Conservation (phyloP, 2,329 filamentous ascomycete species). For the Cordyceps militaris region DNA sequence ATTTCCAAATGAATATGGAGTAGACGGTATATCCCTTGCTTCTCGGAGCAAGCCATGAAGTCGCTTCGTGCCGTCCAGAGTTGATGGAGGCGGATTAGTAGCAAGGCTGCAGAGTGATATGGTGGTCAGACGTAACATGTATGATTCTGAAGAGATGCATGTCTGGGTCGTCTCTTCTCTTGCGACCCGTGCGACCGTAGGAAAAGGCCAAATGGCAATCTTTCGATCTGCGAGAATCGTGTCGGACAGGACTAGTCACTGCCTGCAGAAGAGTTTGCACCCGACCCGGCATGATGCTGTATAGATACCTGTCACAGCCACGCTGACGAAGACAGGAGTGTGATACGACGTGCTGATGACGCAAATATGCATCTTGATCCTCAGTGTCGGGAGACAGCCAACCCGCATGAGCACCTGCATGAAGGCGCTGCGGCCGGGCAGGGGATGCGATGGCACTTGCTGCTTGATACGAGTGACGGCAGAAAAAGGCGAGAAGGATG, state of each 20-base stretch:
- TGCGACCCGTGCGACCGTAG: neutral
- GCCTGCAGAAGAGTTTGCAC: neutral
- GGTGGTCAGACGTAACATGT: neutral
- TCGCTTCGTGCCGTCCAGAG: neutral
- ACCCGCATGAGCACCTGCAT: too few relatives aligned
- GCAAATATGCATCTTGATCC: neutral
- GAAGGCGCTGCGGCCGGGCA: too few relatives aligned
- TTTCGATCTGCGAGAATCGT: neutral
- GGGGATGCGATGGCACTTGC: too few relatives aligned
- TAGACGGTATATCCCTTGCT: neutral
- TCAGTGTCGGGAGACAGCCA: neutral
- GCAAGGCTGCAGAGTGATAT: neutral
- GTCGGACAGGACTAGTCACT: too few relatives aligned
- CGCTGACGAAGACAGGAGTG: neutral
- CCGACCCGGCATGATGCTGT: neutral
- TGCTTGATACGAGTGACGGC: neutral
- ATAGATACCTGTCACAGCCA: neutral
- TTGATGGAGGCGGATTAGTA: neutral
- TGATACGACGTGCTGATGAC: neutral
- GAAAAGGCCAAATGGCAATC: too few relatives aligned
- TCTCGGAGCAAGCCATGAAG: neutral
- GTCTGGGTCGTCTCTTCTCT: neutral
- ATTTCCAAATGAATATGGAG: neutral
- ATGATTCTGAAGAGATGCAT: neutral
- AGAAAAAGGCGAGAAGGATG: neutral